Conservation (phyloP, 805 yeast species). For the Lachancea lanzarotensis region DNA sequence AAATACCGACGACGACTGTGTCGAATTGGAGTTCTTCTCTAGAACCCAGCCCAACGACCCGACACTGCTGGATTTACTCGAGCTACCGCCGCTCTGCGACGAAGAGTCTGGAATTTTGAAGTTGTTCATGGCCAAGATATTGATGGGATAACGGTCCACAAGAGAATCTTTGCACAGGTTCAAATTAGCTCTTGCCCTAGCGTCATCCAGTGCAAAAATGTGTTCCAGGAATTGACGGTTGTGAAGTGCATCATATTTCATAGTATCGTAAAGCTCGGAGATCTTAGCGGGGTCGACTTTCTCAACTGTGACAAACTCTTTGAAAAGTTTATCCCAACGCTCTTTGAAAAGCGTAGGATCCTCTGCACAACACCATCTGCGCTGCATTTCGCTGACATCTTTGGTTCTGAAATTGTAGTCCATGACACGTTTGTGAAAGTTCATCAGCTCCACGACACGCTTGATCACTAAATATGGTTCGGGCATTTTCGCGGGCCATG, state of each 20-base stretch:
- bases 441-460: slow-evolving; percentile 92
- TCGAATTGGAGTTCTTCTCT: slow-evolving; percentile 26
- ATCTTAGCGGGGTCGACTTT: slow-evolving; percentile 97
- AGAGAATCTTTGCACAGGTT: slow-evolving; percentile 37
- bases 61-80: slow-evolving; percentile 33
- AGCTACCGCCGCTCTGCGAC: slow-evolving; percentile 12
- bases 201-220: slow-evolving; percentile 62
- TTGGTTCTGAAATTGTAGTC: slow-evolving; percentile 65
- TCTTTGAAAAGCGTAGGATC: slow-evolving; percentile 86
- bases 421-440: slow-evolving; percentile 79
- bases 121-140: slow-evolving; percentile 67
- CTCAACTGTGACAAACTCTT: slow-evolving; percentile 85
- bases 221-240: slow-evolving; percentile 82
- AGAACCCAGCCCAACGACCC: slow-evolving; percentile 74
- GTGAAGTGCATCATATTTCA: slow-evolving; percentile 97
- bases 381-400: slow-evolving; percentile 62
- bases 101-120: slow-evolving; percentile 48
- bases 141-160: slow-evolving; percentile 68
- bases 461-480: slow-evolving; percentile 92
- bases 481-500: slow-evolving; percentile 99
- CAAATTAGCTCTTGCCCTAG: slow-evolving; percentile 30
- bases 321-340: slow-evolving; percentile 94
- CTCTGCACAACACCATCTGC: slow-evolving; percentile 94
- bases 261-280: slow-evolving; percentile 93
- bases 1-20: slow-evolving; percentile 44